Evolutionary conservation across 129 eudicot species (phyloP).

Genomic region (Tagetes erecta): DNA sequence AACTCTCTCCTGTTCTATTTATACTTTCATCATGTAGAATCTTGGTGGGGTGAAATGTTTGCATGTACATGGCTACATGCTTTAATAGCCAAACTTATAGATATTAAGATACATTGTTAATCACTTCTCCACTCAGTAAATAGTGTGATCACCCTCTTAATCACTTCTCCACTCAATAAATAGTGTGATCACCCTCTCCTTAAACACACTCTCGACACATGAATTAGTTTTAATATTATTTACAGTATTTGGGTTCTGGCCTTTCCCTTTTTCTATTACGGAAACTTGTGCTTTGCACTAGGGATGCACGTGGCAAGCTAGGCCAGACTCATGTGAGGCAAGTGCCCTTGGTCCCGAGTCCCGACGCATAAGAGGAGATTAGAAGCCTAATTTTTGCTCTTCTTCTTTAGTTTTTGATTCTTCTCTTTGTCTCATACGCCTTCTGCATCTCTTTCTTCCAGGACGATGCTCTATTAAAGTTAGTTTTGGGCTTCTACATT

Average conservation of each 20-base stretch:
- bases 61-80: not conserved
- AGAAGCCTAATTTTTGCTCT: not conserved
- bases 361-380: not conserved
- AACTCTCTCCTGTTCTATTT: not conserved
- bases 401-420: not conserved
- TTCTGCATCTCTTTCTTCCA: not conserved
- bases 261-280: not conserved
- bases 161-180: not conserved
- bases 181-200: not conserved
- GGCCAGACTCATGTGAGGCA: not conserved
- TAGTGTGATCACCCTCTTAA: not conserved
- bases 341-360: not conserved
- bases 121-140: not conserved
- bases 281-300: not conserved
- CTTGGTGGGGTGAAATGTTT: constrained; percentile 7
- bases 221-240: not conserved
- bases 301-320: not conserved
- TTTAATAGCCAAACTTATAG: not conserved
- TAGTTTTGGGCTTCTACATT: not conserved
- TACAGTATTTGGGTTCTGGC: not conserved
- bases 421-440: not conserved
- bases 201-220: not conserved
- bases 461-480: not conserved
- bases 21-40: not conserved
- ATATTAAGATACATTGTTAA: not conserved